These are phyloP conservation scores for Pleurotus tuoliensis DNA, from an alignment of 768 basidiomycete genomes.

Conservation along the genomic window DNA sequence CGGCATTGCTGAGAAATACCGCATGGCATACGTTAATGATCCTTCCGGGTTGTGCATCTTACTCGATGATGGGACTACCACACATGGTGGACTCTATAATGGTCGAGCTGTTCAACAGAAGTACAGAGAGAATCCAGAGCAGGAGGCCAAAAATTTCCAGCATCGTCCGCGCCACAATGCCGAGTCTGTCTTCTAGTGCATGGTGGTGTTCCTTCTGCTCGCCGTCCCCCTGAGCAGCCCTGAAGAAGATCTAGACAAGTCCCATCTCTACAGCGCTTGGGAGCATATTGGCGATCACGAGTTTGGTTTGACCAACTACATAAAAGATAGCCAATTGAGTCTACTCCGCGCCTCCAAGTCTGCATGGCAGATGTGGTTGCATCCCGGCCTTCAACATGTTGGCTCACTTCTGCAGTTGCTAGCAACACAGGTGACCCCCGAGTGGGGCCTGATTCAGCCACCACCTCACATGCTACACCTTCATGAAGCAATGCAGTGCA, in stretches of 20 bases:
- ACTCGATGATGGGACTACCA: no score
- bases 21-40: no score
- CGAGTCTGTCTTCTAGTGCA: constrained; percentile 7
- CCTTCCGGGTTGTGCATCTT: no score
- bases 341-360: no score
- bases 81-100: not conserved
- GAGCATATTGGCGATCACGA: no score
- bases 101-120: not conserved
- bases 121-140: not conserved
- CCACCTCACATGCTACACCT: not conserved
- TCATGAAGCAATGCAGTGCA: constrained; percentile 9
- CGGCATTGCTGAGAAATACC: not conserved
- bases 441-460: not conserved
- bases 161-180: constrained; percentile 7
- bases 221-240: not conserved
- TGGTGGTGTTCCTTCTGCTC: constrained; percentile 1
- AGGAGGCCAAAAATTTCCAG: not conserved
- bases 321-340: no score
- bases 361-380: constrained; percentile 3
- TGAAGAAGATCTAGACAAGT: not conserved
- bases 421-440: not conserved
- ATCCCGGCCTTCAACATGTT: constrained; percentile 1
- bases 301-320: no score
- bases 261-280: no score
- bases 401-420: not conserved